These are phyloP conservation scores for Clarkia xantiana DNA, from an alignment of 345 rosid species.

Conservation along the genomic window DNA sequence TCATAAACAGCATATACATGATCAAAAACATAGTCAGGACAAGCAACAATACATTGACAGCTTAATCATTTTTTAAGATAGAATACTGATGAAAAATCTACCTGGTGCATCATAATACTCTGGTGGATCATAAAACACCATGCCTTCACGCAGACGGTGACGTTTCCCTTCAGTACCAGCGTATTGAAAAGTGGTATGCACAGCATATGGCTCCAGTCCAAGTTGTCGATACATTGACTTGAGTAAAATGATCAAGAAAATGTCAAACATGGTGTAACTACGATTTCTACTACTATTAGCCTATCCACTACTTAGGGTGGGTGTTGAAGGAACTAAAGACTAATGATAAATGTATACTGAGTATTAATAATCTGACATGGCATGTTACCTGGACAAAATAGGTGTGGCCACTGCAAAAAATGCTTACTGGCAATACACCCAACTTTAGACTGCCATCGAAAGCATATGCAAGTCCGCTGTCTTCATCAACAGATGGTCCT, in stretches of 20 bases:
- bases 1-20: too few species aligned
- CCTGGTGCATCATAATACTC: constrained; percentile 82
- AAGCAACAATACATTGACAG: not conserved
- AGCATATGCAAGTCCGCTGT: constrained; percentile 71
- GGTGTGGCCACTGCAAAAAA: constrained; percentile 95
- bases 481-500: constrained; percentile 80
- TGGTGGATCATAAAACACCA: constrained; percentile 78
- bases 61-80: too few species aligned
- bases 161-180: constrained; percentile 98
- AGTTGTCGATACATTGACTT: constrained; percentile 87
- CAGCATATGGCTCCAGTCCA: constrained; percentile 77
- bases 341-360: too few species aligned
- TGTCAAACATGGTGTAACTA: not conserved
- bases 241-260: constrained; percentile 7
- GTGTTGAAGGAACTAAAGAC: too few species aligned
- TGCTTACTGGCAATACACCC: constrained; percentile 87
- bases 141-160: constrained; percentile 83
- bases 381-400: constrained; percentile 76
- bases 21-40: not conserved
- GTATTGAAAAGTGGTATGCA: constrained; percentile 96
- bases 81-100: constrained; percentile 15
- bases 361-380: too few species aligned
- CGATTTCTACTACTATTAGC: too few species aligned
- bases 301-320: too few species aligned
- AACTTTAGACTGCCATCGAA: constrained; percentile 88